Percentiles rank a stretch among this genome's conserved stretches.
These are phyloP conservation scores for Stephanodiscus triporus DNA, from an alignment of 108 stramenopile genomes.

Conservation along the genomic window DNA sequence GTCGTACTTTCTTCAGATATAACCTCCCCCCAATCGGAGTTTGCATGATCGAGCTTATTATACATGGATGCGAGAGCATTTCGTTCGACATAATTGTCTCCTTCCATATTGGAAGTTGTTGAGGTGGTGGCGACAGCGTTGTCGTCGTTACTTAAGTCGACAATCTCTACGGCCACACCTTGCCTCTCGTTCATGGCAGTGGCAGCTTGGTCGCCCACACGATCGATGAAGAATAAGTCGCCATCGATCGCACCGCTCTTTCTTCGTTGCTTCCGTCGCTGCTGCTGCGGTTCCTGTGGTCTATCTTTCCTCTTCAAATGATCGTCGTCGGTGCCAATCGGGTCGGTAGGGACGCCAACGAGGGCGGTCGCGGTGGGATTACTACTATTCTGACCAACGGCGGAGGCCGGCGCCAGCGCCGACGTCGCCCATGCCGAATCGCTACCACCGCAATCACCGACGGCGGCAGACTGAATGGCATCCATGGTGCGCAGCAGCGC, in stretches of 20 bases:
- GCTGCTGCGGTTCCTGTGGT: background rate
- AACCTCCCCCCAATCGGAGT: too few relatives aligned
- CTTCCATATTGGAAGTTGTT: background rate
- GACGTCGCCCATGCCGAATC: too few relatives aligned
- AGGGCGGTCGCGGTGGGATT: too few relatives aligned
- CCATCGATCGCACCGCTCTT: slow-evolving; percentile 15
- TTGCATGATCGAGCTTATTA: background rate
- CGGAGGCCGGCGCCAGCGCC: too few relatives aligned
- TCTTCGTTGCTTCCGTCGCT: slow-evolving; percentile 1
- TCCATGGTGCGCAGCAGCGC: slow-evolving; percentile 51
- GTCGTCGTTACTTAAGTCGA: slow-evolving; percentile 3
- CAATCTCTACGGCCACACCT: background rate
- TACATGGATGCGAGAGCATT: background rate
- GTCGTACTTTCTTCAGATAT: background rate
- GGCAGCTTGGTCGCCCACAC: slow-evolving; percentile 41
- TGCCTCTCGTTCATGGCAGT: slow-evolving; percentile 4
- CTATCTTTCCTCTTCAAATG: background rate
- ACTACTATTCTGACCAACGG: too few relatives aligned
- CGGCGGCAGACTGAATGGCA: slow-evolving; percentile 36
- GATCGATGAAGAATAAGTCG: slow-evolving; percentile 75
- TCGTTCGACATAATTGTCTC: background rate
- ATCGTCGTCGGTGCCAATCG: too few relatives aligned
- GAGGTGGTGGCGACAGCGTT: background rate
- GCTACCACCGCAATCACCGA: too few relatives aligned
- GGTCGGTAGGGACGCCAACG: too few relatives aligned